Evolutionary conservation across 148 eudicot genomes (phyloP), one percentile per base, ranked within the genome.

Genomic region (Nyssa sinensis): DNA sequence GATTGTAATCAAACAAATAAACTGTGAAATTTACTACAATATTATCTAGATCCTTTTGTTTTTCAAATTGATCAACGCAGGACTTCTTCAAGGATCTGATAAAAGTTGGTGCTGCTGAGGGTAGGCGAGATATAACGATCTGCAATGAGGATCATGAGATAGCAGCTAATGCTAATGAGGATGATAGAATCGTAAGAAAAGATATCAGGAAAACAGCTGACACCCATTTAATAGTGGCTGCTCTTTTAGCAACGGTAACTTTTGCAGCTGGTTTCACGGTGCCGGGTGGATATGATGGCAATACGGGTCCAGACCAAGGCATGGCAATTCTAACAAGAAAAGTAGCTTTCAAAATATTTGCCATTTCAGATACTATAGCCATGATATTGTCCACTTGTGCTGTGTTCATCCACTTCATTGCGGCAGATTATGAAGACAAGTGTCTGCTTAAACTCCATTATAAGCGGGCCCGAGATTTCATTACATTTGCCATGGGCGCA

Each of bases 211-310:
- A n/a, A n/a, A n/a, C n/a, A n/a, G n/a, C n/a, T n/a, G n/a, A n/a
- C n/a, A n/a, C n/a, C n/a, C n/a, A 37, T 6, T 51, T 57, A 66
- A 66, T 67, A 16, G 66, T 67, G 14, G 10, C 14, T 59, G 60
- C 73, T 24, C 72, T 67, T 23, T 10, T 75, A 29, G 73, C 73
- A n/a, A 39, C 70, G 4, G 71, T 69, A 58, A 67, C 66, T 7
- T 75, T 75, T 6, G 19, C 73, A 24, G 78, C 66, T 28, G 78
- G 49, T 31, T 65, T 74, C 61, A 49, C 70, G 1, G 12, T 74
- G 11, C 71, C 77, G 5, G 71, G 77, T 47, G 70, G 77, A 1
- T 74, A 64, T 47, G 24, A 4, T 7, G 67, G 47, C 10, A 61
- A 39, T 47, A 39, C 62, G 35, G 67, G 59, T 13, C 49, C 17